A percentile compares a stretch with the other conserved stretches of the same genome.
phyloP scores from a whole-genome alignment of 192 early-diverging fungal species.

The Coemansia sp. region DNA sequence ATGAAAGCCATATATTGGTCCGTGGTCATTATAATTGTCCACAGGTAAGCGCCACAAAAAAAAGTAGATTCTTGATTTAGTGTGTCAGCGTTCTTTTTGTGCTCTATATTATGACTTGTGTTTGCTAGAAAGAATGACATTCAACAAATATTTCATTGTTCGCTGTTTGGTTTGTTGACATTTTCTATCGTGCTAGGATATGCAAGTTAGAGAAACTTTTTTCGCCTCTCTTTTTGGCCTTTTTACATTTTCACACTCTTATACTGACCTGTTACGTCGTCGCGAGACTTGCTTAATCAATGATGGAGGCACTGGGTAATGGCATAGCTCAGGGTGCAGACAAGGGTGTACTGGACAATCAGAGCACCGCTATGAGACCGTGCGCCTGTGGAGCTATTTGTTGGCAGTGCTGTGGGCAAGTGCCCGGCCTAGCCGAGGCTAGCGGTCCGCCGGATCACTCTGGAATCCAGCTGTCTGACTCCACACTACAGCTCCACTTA shows the following conservation, averaged over 20 bases:
- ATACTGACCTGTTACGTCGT: background rate
- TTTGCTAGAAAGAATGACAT: background rate
- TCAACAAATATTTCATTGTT: background rate
- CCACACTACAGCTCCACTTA: background rate
- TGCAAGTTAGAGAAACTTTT: background rate
- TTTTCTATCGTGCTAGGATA: background rate
- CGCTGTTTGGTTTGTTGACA: constrained; percentile 1
- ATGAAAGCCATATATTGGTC: background rate
- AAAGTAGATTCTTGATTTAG: background rate
- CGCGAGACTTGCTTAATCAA: background rate
- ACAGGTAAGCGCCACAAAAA: background rate
- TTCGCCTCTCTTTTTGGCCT: background rate
- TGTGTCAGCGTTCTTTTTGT: background rate
- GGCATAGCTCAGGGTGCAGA: background rate
- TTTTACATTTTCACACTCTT: background rate
- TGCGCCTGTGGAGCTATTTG: constrained; percentile 20
- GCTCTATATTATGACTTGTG: constrained; percentile 2
- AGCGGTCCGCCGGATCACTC: background rate
- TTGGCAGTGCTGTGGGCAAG: constrained; percentile 15
- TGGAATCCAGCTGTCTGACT: background rate
- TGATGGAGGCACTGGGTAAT: background rate
- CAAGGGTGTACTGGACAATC: background rate
- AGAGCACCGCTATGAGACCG: background rate
- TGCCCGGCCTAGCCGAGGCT: background rate
- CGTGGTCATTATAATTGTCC: background rate